Percentiles rank a stretch among this genome's conserved stretches.
These are phyloP conservation scores for Penicillium palitans DNA, from an alignment of 2,329 filamentous ascomycete genomes.

Conservation along the genomic window DNA sequence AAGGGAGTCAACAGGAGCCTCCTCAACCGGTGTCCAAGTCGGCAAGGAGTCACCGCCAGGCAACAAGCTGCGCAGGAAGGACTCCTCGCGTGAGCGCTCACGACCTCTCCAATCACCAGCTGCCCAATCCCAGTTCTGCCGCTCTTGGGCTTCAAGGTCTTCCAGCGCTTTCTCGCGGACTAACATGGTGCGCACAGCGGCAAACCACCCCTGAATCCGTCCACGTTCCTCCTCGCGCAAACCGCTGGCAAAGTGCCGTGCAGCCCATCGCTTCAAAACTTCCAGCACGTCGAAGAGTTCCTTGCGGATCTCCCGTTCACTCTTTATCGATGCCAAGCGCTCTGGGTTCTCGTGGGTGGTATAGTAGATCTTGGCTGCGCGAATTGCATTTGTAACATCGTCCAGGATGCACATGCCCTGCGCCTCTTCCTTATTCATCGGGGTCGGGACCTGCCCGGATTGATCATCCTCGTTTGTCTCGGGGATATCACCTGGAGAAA, in stretches of 20 bases:
- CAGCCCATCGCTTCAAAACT: slow-evolving; percentile 86
- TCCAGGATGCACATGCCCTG: slow-evolving; percentile 92
- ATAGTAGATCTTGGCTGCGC: slow-evolving; percentile 94
- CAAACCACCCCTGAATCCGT: slow-evolving; percentile 77
- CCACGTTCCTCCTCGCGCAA: slow-evolving; percentile 74
- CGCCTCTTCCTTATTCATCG: slow-evolving; percentile 76
- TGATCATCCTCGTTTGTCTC: slow-evolving; percentile 47
- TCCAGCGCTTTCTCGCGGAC: slow-evolving; percentile 75
- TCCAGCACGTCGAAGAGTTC: slow-evolving; percentile 87
- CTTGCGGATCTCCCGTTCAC: slow-evolving; percentile 79
- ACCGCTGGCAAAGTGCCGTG: slow-evolving; percentile 80
- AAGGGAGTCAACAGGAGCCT: slow-evolving; percentile 24
- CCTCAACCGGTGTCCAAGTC: slow-evolving; percentile 63
- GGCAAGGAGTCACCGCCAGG: slow-evolving; percentile 61
- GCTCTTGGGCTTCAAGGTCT: slow-evolving; percentile 68
- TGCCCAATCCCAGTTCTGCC: slow-evolving; percentile 78
- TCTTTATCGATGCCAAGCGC: slow-evolving; percentile 79
- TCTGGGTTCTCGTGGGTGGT: slow-evolving; percentile 87
- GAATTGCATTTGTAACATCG: slow-evolving; percentile 90
- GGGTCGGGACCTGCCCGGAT: slow-evolving; percentile 26
- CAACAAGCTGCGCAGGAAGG: slow-evolving; percentile 76
- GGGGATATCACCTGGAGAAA: slow-evolving; percentile 32
- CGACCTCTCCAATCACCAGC: slow-evolving; percentile 72
- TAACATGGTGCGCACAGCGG: slow-evolving; percentile 74
- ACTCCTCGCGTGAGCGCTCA: slow-evolving; percentile 75